phyloP scores from a whole-genome alignment of 202 grass and related monocot species.

The Schoenoplectus triqueter region DNA sequence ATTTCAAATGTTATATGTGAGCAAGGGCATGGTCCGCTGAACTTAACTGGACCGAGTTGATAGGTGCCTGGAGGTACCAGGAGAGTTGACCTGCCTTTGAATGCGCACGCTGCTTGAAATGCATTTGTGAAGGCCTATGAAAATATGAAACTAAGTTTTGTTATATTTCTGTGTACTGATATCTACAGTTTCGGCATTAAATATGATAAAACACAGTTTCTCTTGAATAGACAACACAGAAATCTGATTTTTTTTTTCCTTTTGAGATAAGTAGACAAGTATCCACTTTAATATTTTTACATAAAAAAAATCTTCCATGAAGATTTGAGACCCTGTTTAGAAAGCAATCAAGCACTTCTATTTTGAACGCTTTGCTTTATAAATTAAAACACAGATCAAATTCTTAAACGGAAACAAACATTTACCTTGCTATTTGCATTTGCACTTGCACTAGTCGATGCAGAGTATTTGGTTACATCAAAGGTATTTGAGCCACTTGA shows the following conservation, averaged over 20 bases:
- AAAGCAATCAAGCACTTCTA: no score
- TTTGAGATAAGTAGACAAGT: no score
- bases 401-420: background rate
- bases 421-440: slow-evolving; percentile 44
- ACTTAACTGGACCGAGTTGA: slow-evolving; percentile 34
- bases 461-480: slow-evolving; percentile 42
- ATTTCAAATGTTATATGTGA: slow-evolving; percentile 37
- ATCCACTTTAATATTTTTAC: no score
- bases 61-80: slow-evolving; percentile 40
- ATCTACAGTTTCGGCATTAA: no score
- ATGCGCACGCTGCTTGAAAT: slow-evolving; percentile 47
- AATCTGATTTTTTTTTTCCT: no score
- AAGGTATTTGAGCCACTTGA: slow-evolving; percentile 23
- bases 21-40: slow-evolving; percentile 41
- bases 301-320: no score
- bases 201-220: no score
- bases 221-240: no score
- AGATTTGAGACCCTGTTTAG: no score
- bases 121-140: slow-evolving; percentile 39
- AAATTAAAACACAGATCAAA: background rate
- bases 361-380: no score
- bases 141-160: background rate
- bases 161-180: no score
- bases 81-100: slow-evolving; percentile 1
- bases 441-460: slow-evolving; percentile 22